A percentile compares a stretch with the other conserved stretches of the same genome.
Conservation (phyloP, 176 grass and related monocot genomes). For the Lolium rigidum region DNA sequence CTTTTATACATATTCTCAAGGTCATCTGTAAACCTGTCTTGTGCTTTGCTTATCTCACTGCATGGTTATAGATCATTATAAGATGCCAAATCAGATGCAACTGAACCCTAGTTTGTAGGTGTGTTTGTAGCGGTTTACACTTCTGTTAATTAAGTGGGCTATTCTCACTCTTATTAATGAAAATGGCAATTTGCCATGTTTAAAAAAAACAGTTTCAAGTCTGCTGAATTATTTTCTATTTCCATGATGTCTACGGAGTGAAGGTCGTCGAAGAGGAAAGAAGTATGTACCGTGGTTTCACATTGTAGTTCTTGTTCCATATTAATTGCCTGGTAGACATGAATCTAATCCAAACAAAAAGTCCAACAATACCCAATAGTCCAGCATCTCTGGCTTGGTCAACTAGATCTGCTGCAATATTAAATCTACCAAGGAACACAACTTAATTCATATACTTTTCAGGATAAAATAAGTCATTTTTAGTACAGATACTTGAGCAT, state of each 20-base stretch:
- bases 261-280: slow-evolving; percentile 23
- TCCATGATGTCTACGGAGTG: too few species aligned
- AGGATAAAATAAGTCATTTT: slow-evolving; percentile 13
- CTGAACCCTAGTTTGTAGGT: not conserved
- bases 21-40: slow-evolving; percentile 87
- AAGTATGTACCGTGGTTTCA: slow-evolving; percentile 89
- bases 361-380: slow-evolving; percentile 73
- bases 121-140: not conserved
- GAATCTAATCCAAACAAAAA: slow-evolving; percentile 97
- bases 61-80: slow-evolving; percentile 37
- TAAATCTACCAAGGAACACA: slow-evolving; percentile 67
- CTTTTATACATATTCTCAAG: slow-evolving; percentile 85
- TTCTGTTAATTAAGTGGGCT: not conserved
- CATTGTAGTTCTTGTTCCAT: slow-evolving; percentile 99
- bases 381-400: slow-evolving; percentile 78
- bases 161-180: not conserved
- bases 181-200: not conserved
- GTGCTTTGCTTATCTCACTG: slow-evolving; percentile 98
- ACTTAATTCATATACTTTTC: slow-evolving; percentile 22
- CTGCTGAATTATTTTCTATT: slow-evolving; percentile 2
- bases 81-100: slow-evolving; percentile 21
- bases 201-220: not conserved
- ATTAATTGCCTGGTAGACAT: slow-evolving; percentile 89
- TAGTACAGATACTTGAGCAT: slow-evolving; percentile 36
- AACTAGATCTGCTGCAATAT: slow-evolving; percentile 89